Evolutionary conservation across 2,329 filamentous ascomycete species (phyloP).

Genomic region (Calonectria pseudoturangicola): DNA sequence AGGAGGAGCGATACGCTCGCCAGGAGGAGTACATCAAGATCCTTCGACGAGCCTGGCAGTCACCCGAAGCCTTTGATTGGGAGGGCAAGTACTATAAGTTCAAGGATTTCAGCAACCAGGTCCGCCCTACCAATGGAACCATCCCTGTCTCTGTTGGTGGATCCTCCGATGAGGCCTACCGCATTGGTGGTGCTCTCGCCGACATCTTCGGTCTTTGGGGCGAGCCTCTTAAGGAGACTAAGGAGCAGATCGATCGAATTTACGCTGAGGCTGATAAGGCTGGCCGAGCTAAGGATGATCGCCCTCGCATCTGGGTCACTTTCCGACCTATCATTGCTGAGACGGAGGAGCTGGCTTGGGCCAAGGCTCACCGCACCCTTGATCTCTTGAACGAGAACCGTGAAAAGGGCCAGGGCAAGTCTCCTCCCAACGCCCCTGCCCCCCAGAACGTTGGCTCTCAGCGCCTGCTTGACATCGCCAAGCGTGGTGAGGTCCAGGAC

Average conservation of each 20-base stretch:
- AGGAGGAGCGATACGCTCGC: slow-evolving; percentile 74
- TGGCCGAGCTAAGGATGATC: slow-evolving; percentile 67
- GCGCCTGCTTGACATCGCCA: slow-evolving; percentile 74
- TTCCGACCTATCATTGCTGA: slow-evolving; percentile 77
- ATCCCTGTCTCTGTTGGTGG: slow-evolving; percentile 77
- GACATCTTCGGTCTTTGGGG: slow-evolving; percentile 80
- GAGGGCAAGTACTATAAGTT: slow-evolving; percentile 76
- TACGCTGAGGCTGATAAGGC: slow-evolving; percentile 76
- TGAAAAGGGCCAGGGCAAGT: slow-evolving; percentile 58
- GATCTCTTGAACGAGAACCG: slow-evolving; percentile 69
- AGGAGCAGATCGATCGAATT: slow-evolving; percentile 77
- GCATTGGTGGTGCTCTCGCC: slow-evolving; percentile 73
- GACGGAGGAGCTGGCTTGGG: slow-evolving; percentile 78
- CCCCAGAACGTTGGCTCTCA: slow-evolving; percentile 77
- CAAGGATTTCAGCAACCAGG: slow-evolving; percentile 73
- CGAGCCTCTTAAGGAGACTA: slow-evolving; percentile 78
- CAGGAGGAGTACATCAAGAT: slow-evolving; percentile 78
- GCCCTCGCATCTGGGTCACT: slow-evolving; percentile 78
- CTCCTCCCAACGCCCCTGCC: slow-evolving; percentile 39
- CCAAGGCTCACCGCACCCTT: slow-evolving; percentile 74
- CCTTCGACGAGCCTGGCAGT: slow-evolving; percentile 74
- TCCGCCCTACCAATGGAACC: slow-evolving; percentile 70
- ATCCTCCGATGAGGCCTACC: slow-evolving; percentile 75
- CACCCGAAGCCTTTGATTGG: slow-evolving; percentile 76
- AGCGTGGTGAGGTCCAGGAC: slow-evolving; percentile 74